Evolutionary conservation across 208 protist species (phyloP).

Genomic region (Acanthamoeba healyi): DNA sequence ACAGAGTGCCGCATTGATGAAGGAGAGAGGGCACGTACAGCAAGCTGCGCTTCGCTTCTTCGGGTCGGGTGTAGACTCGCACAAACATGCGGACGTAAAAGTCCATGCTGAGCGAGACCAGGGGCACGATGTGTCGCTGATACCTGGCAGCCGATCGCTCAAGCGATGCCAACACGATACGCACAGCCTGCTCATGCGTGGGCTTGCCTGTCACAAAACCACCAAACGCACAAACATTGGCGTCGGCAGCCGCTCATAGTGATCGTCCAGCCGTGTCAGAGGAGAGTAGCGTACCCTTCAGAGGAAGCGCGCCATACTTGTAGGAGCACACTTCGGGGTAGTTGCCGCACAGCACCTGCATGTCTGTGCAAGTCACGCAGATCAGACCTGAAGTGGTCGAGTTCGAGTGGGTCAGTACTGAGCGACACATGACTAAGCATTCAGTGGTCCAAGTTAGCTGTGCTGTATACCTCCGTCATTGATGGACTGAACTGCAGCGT

Average conservation of each 20-base stretch:
- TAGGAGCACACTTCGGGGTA: slow-evolving; percentile 97
- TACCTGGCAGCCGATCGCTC: slow-evolving; percentile 95
- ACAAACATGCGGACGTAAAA: slow-evolving; percentile 99
- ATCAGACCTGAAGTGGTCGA: slow-evolving; percentile 92
- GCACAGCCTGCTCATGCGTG: slow-evolving; percentile 96
- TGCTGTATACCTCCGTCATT: slow-evolving; percentile 93
- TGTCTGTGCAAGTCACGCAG: slow-evolving; percentile 99
- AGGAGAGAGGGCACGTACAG: not conserved
- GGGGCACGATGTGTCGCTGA: slow-evolving; percentile 96
- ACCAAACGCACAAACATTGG: not conserved
- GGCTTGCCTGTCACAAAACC: not conserved
- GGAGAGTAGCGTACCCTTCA: slow-evolving; percentile 90
- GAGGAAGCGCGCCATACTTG: slow-evolving; percentile 97
- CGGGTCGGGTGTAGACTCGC: slow-evolving; percentile 86
- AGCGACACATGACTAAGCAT: not conserved
- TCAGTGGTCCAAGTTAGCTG: not conserved
- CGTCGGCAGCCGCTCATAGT: not conserved
- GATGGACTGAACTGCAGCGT: slow-evolving; percentile 96
- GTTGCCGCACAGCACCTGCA: slow-evolving; percentile 98
- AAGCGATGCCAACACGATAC: slow-evolving; percentile 96
- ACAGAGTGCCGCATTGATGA: not conserved
- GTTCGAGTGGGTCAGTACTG: not conserved
- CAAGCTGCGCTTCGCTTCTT: slow-evolving; percentile 78
- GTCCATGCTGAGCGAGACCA: slow-evolving; percentile 98
- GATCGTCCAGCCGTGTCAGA: not conserved